Base-by-base conservation (phyloP, 768 basidiomycete species). In the Clitopilus passeckerianus region DNA sequence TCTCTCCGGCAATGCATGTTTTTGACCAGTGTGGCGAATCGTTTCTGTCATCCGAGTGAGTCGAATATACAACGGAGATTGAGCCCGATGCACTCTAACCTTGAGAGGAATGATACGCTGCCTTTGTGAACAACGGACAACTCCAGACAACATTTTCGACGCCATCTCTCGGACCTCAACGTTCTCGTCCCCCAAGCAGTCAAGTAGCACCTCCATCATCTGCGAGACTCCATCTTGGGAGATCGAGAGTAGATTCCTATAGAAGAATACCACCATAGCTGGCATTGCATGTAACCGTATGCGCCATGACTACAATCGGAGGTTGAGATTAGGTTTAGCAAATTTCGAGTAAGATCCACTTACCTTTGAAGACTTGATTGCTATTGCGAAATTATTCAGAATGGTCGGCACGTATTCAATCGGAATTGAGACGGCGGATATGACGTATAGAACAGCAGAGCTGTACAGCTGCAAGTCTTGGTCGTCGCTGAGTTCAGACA, bases 161-260 rank as follows among this genome's bases (percentile, higher is more conserved):
- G 92, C 91, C 84, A 91, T 94, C 71, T 93, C 91, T 63, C 94
- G 83, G 41, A 97, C 94, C 74, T 97, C 94, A 46, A 94, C 87
- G 66, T 95, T 95, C 69, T 93, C 91, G 69, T 97, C 94, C 9
- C 84, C 80, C 57, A 97, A 75, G 71, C 94, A 95, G 57, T 89
- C 87, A 15, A 93, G 78, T 57, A 95, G 76, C 30, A 91, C 85
- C 60, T 93, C 91, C 85, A 94, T 87, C 61, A 93, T 84, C 65
- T 80, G 84, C 27, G 82, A 78, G 52, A 91, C 81, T 35, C 84
- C 85, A 18, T 79, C 73, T 53, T 86, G 80, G 35, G 91, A 84
- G 53, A 95, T 84, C 57, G 86, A 83, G 60, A 93, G 74, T 58
- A 95, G 80, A 69, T 95, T 94, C 53, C 93, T 84, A 72, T 94